Evolutionary conservation across 75 land plant species (phyloP), one percentile per base, ranked within the genome.

Genomic region (Adiantum capillusveneris): DNA sequence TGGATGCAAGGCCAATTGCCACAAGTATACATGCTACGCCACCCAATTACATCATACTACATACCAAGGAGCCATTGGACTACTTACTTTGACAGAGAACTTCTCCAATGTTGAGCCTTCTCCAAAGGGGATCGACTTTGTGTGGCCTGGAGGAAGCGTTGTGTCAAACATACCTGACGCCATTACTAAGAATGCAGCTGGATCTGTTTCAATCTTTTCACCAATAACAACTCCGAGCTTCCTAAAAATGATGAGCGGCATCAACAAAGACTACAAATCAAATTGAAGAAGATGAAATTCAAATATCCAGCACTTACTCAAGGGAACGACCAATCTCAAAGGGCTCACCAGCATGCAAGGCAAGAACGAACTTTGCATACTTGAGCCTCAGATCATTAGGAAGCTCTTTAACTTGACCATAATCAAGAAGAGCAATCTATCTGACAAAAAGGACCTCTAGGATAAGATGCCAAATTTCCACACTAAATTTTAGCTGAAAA

Each of bases 351-450:
- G 87, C 81, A 34, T 80, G 86, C 56, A 93, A 66, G 16, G 85
- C 98, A 57, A 88, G 48, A 55, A 93, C 64, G 29, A 93, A 74
- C 50, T 69, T 79, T 28, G 95, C 95, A 77, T 74, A 93, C 25
- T 75, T 84, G 44, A 93, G 67, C 71, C 95, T 70, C 53, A 93
- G 48, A 11, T 65, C 34, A 3, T 88, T 67, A 26, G 84, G 72
- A 12, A 93, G 78, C 51, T 85, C 79, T 72, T 93, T 93, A 58
- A 93, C 98, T 79, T 93, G 98, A 29, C 98, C 98, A 79, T 83
- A 93, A 59, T 93, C 95, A 29, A 93, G 67, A 63, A 93, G 77
- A 11, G 87, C 90, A 59, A 93, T 95, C 95, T 93, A 58, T 17
- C 3, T 5, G 9, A 9, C 9, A 34, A 34, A 34, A 9, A 34